phyloP scores from a whole-genome alignment of 768 basidiomycete species.

The Xerocomellus amylosporus region DNA sequence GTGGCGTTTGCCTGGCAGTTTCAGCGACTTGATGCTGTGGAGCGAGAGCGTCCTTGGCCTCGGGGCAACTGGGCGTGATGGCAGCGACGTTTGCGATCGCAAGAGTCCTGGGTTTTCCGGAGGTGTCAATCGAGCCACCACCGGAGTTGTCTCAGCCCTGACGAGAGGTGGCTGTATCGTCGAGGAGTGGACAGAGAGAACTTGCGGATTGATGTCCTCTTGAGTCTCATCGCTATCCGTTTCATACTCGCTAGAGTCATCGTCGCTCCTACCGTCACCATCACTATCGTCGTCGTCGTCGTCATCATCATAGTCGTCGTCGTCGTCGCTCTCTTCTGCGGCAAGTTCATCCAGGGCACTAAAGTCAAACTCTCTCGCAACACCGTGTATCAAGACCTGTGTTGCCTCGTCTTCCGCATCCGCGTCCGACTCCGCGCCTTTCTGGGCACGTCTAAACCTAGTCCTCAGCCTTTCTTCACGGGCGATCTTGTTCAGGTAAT shows the following conservation, averaged over 20 bases:
- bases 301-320: conserved; percentile 47
- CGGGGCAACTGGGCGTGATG: conserved; percentile 3
- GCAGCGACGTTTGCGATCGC: conserved; percentile 6
- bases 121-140: neutral
- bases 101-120: neutral
- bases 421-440: conserved; percentile 42
- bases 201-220: conserved; percentile 5
- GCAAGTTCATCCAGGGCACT: conserved; percentile 79
- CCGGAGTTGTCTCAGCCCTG: conserved; percentile 1
- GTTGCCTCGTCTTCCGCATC: conserved; percentile 80
- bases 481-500: conserved; percentile 90
- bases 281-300: conserved; percentile 47
- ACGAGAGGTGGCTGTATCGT: neutral
- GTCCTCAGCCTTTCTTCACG: conserved; percentile 91
- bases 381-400: conserved; percentile 71
- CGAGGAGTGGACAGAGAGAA: neutral
- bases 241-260: conserved; percentile 42
- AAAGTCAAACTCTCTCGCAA: conserved; percentile 80
- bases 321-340: conserved; percentile 64
- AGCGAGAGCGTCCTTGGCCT: conserved; percentile 44
- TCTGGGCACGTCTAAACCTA: conserved; percentile 66
- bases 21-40: conserved; percentile 47
- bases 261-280: conserved; percentile 36
- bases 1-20: conserved; percentile 17
- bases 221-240: conserved; percentile 15